Conservation (phyloP, 2,329 filamentous ascomycete species). For the Colletotrichum spinosum region DNA sequence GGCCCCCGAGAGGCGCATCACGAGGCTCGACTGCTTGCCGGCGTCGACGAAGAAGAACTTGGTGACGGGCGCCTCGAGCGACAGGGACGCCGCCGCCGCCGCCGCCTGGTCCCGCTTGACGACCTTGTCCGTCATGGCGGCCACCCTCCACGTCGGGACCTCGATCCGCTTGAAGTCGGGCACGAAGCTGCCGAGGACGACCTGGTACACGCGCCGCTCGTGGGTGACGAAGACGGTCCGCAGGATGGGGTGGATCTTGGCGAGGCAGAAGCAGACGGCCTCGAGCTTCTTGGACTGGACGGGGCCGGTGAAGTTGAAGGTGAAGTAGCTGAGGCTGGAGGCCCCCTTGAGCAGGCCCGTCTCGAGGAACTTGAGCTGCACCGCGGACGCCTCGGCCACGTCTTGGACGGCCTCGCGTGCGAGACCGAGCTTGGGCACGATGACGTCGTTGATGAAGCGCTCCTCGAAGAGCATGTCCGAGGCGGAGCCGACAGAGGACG, state of each 20-base stretch:
- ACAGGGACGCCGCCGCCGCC: constrained; percentile 44
- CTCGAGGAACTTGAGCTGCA: constrained; percentile 62
- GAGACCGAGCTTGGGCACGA: constrained; percentile 57
- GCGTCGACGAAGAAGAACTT: constrained; percentile 64
- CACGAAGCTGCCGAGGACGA: constrained; percentile 55
- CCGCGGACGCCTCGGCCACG: constrained; percentile 59
- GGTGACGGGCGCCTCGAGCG: constrained; percentile 58
- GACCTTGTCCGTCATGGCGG: constrained; percentile 52
- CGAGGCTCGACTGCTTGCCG: constrained; percentile 58
- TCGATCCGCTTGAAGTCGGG: constrained; percentile 58
- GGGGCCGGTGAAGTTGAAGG: constrained; percentile 59
- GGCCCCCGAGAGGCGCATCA: constrained; percentile 60
- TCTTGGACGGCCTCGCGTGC: constrained; percentile 58
- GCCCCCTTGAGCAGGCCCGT: constrained; percentile 56
- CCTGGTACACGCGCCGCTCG: constrained; percentile 60
- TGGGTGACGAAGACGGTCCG: constrained; percentile 65
- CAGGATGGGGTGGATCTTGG: constrained; percentile 61
- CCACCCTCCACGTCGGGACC: constrained; percentile 54
- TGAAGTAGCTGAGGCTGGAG: constrained; percentile 60
- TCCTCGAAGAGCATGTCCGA: constrained; percentile 42
- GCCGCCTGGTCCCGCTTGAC: constrained; percentile 55
- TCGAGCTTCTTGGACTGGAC: constrained; percentile 57
- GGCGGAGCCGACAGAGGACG: neutral
- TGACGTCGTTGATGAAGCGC: constrained; percentile 52
- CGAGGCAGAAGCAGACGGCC: constrained; percentile 57